Conservation (phyloP, 2,329 filamentous ascomycete genomes). For the Trichoderma atroviride region DNA sequence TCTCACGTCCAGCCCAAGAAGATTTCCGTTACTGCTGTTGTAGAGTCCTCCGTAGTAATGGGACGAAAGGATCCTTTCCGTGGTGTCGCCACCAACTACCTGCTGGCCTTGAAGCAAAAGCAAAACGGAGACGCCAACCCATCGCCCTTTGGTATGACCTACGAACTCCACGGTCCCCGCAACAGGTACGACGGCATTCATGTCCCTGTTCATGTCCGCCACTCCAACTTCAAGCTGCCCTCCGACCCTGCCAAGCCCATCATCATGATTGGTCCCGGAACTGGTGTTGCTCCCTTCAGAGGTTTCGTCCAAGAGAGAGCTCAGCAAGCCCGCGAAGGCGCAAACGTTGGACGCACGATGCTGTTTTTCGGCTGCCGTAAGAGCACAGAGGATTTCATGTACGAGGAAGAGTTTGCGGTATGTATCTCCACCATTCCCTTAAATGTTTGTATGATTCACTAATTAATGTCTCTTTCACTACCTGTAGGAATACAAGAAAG, state of each 20-base stretch:
- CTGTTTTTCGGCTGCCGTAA: constrained; percentile 96
- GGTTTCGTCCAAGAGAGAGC: constrained; percentile 94
- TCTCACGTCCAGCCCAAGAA: constrained; percentile 91
- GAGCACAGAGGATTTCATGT: constrained; percentile 86
- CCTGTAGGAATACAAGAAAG: constrained; percentile 75
- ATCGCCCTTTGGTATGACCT: constrained; percentile 80
- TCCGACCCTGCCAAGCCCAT: constrained; percentile 92
- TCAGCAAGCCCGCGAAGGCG: constrained; percentile 76
- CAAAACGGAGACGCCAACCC: constrained; percentile 86
- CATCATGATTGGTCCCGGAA: constrained; percentile 95
- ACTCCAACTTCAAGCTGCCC: constrained; percentile 98
- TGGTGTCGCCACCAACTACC: constrained; percentile 95
- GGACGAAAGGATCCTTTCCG: constrained; percentile 80
- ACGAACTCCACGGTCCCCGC: constrained; percentile 83
- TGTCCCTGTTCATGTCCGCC: constrained; percentile 91
- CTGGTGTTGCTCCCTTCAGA: constrained; percentile 94
- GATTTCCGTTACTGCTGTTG: constrained; percentile 92
- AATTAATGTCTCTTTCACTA: neutral
- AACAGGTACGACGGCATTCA: constrained; percentile 98
- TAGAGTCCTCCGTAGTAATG: constrained; percentile 79
- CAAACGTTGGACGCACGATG: constrained; percentile 82
- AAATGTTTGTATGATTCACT: neutral
- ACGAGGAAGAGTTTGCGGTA: constrained; percentile 90
- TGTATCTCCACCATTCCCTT: constrained; percentile 40
- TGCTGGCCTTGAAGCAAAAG: constrained; percentile 93